These are phyloP conservation scores for Eucalyptus camaldulensis DNA, from an alignment of 345 rosid species.

Conservation along the genomic window DNA sequence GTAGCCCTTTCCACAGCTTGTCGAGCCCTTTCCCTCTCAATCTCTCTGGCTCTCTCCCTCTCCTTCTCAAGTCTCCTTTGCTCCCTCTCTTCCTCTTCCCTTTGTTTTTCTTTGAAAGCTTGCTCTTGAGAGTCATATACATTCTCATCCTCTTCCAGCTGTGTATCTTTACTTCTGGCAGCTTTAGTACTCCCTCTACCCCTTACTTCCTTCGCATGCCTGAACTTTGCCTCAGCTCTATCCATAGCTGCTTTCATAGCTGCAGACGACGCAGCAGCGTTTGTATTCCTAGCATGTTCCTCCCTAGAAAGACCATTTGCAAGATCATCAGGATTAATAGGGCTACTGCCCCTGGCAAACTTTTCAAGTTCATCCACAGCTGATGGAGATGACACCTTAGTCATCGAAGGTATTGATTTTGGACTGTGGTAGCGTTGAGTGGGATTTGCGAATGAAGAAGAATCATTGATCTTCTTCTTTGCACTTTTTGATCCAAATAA, in stretches of 20 bases:
- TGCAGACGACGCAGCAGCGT: slow-evolving; percentile 25
- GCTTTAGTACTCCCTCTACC: slow-evolving; percentile 18
- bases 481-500: neutral
- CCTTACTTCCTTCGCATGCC: slow-evolving; percentile 17
- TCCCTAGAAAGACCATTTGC: slow-evolving; percentile 8
- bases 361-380: slow-evolving; percentile 19
- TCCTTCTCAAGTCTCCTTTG: slow-evolving; percentile 17
- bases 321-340: slow-evolving; percentile 4
- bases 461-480: slow-evolving; percentile 1
- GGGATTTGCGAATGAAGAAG: neutral
- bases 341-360: slow-evolving; percentile 6
- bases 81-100: slow-evolving; percentile 29
- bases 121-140: slow-evolving; percentile 13
- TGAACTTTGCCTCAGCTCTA: slow-evolving; percentile 36
- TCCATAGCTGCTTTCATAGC: slow-evolving; percentile 46
- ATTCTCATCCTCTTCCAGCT: slow-evolving; percentile 9
- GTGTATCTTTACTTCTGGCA: slow-evolving; percentile 19
- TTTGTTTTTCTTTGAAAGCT: slow-evolving; percentile 16
- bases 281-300: slow-evolving; percentile 13
- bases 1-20: slow-evolving; percentile 41
- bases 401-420: slow-evolving; percentile 1
- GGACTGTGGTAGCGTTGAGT: neutral
- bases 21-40: slow-evolving; percentile 21
- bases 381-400: slow-evolving; percentile 4
- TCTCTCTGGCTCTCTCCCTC: slow-evolving; percentile 15